Evolutionary conservation across 805 yeast genomes (phyloP).

Genomic region (Torulaspora gathmanii): DNA sequence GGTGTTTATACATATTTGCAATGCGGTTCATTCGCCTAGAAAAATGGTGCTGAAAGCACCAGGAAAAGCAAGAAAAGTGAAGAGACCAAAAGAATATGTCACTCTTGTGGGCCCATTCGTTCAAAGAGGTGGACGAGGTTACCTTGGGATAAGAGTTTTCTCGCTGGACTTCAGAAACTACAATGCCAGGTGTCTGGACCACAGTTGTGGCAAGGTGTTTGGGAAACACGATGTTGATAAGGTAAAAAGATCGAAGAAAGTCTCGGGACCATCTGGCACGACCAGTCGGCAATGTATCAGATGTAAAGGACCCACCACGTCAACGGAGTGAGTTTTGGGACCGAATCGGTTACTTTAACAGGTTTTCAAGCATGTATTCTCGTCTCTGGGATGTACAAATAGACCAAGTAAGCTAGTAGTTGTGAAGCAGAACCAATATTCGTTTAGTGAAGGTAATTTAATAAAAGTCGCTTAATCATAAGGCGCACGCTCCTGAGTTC

Average conservation of each 20-base stretch:
- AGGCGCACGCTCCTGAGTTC: too few species aligned
- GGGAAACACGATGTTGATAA: not conserved
- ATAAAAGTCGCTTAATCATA: too few species aligned
- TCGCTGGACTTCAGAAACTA: not conserved
- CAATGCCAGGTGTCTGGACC: conserved; percentile 1
- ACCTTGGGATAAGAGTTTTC: conserved; percentile 1
- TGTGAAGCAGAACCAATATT: too few species aligned
- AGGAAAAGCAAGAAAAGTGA: not conserved
- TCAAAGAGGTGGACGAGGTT: conserved; percentile 4
- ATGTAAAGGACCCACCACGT: not conserved
- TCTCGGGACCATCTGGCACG: not conserved
- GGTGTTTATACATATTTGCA: not conserved
- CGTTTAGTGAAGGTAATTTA: too few species aligned
- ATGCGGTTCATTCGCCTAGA: not conserved
- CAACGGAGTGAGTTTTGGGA: not conserved
- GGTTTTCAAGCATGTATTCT: too few species aligned
- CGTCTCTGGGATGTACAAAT: too few species aligned
- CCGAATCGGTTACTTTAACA: too few species aligned
- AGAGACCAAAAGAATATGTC: not conserved
- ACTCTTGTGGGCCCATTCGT: not conserved
- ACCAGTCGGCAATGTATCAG: not conserved
- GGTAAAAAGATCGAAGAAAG: not conserved
- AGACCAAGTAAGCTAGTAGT: too few species aligned
- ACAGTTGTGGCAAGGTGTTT: not conserved
- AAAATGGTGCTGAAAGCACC: not conserved